These are phyloP conservation scores for Chaetomiaceae sp. DNA, from an alignment of 2,329 filamentous ascomycete species.

Conservation along the genomic window DNA sequence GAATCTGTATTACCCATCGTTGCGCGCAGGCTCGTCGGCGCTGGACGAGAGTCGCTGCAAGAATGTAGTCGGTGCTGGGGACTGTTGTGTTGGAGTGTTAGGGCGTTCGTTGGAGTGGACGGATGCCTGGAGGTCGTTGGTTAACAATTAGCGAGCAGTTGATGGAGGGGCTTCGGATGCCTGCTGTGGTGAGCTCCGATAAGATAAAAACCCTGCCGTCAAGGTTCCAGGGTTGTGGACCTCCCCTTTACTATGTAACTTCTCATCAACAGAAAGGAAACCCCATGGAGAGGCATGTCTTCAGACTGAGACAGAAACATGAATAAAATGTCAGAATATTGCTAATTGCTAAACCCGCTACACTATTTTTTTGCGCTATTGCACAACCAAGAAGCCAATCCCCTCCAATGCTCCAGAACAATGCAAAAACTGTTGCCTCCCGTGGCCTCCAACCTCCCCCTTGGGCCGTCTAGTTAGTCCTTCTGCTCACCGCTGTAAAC, in stretches of 20 bases:
- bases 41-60: not conserved
- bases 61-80: not conserved
- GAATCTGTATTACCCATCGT: constrained; percentile 13
- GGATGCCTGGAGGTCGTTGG: constrained; percentile 9
- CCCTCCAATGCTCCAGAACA: constrained; percentile 14
- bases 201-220: constrained; percentile 24
- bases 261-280: too few relatives aligned
- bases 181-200: constrained; percentile 22
- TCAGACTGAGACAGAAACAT: too few relatives aligned
- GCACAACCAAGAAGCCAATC: not conserved
- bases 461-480: not conserved
- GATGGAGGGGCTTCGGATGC: constrained; percentile 13
- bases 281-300: too few relatives aligned
- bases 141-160: not conserved
- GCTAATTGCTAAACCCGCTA: not conserved
- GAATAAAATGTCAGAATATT: too few relatives aligned
- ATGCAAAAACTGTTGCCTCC: constrained; percentile 18
- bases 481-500: not conserved
- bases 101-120: not conserved
- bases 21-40: not conserved
- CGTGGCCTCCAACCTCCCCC: not conserved
- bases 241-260: too few relatives aligned
- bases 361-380: not conserved
- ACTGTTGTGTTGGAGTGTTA: not conserved
- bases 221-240: constrained; percentile 14